A percentile compares a stretch with the other conserved stretches of the same genome.
phyloP scores from a whole-genome alignment of 371 early-diverging fungal species.

The Apophysomyces variabilis region DNA sequence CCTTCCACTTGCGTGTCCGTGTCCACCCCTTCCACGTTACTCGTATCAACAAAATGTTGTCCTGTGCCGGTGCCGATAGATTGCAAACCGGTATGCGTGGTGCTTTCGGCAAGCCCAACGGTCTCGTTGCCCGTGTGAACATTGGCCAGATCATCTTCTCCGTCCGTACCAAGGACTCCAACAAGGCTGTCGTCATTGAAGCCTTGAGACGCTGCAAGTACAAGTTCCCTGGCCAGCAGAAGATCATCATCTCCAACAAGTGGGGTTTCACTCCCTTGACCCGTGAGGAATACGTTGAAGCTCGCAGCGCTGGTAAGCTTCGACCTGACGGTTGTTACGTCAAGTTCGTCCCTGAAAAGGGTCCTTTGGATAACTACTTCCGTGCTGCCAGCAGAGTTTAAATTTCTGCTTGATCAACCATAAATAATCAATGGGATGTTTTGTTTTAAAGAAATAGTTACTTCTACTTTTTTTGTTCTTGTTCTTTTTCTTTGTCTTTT shows the following conservation, averaged over 20 bases:
- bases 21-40: conserved; percentile 99
- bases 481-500: background rate
- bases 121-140: conserved; percentile 99
- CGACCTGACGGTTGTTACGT: conserved; percentile 97
- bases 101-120: conserved; percentile 99
- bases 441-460: conserved; percentile 10
- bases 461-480: background rate
- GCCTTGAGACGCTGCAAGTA: conserved; percentile 97
- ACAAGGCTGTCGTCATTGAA: conserved; percentile 96
- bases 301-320: conserved; percentile 80
- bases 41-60: conserved; percentile 99
- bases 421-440: conserved; percentile 3
- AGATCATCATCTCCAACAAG: conserved; percentile 99
- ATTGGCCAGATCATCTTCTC: conserved; percentile 99
- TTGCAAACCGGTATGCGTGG: conserved; percentile 99
- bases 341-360: conserved; percentile 94
- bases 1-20: conserved; percentile 99
- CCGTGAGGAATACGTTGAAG: conserved; percentile 91
- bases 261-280: conserved; percentile 99
- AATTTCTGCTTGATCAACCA: conserved; percentile 12
- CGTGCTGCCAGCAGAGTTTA: conserved; percentile 36
- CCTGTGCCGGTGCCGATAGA: conserved; percentile 99
- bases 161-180: conserved; percentile 97
- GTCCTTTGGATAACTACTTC: conserved; percentile 78
- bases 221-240: conserved; percentile 99